Evolutionary conservation across 345 rosid species (phyloP).

Genomic region (Eucalyptus coolabah): DNA sequence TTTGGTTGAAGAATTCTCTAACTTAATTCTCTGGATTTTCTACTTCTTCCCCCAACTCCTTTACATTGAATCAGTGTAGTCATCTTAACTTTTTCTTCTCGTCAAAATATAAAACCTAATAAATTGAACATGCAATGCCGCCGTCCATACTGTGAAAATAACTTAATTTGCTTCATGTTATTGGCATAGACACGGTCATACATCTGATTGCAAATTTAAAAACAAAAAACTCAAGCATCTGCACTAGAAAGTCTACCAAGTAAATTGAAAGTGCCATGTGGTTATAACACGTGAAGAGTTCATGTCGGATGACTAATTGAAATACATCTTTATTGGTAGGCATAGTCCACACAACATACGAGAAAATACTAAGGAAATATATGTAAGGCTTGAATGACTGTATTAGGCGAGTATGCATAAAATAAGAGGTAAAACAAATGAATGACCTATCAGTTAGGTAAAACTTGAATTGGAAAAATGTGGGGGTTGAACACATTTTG

Average conservation of each 20-base stretch:
- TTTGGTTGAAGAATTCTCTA: too few relatives aligned
- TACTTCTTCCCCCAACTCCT: not conserved
- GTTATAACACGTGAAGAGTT: not conserved
- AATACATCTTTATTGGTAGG: not conserved
- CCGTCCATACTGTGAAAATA: not conserved
- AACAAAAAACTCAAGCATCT: not conserved
- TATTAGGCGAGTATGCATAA: not conserved
- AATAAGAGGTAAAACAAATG: not conserved
- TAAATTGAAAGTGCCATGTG: not conserved
- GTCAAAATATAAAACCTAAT: not conserved
- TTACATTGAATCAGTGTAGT: not conserved
- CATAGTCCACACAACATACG: not conserved
- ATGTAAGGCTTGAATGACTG: not conserved
- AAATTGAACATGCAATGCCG: not conserved
- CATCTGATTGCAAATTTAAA: not conserved
- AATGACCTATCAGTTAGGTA: not conserved
- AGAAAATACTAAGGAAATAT: not conserved
- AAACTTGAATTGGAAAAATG: not conserved
- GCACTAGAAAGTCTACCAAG: not conserved
- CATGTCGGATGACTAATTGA: not conserved
- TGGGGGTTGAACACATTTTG: not conserved
- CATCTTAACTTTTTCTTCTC: not conserved
- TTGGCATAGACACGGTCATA: too few relatives aligned
- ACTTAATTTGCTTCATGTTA: not conserved
- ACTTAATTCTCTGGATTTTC: not conserved